These are phyloP conservation scores for Dryas integrifolia DNA, from an alignment of 331 rosid species.

Conservation along the genomic window DNA sequence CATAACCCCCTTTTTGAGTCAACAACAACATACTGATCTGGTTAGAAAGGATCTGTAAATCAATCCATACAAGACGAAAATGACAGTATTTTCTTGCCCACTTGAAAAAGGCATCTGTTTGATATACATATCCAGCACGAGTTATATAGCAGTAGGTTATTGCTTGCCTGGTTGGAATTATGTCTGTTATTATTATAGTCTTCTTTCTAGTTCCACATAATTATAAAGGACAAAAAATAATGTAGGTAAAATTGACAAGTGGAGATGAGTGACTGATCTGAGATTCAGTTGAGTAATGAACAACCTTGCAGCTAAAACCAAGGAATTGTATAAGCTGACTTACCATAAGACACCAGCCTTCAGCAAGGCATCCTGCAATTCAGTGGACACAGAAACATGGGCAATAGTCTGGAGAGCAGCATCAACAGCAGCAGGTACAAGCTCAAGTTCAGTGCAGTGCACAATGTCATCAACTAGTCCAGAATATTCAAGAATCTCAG, in stretches of 20 bases:
- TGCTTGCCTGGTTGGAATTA: background rate
- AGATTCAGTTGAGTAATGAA: conserved; percentile 5
- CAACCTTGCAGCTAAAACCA: conserved; percentile 3
- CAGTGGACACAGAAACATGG: conserved; percentile 77
- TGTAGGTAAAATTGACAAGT: conserved; percentile 2
- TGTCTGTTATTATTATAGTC: background rate
- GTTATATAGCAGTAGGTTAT: background rate
- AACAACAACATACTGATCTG: no score
- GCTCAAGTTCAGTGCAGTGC: conserved; percentile 96
- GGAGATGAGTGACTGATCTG: background rate
- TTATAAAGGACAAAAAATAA: background rate
- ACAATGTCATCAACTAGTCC: conserved; percentile 88
- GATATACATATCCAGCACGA: background rate
- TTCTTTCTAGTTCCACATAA: conserved; percentile 5
- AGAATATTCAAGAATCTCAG: conserved; percentile 77
- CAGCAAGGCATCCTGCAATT: conserved; percentile 80
- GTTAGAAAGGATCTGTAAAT: background rate
- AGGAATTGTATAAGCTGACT: conserved; percentile 27
- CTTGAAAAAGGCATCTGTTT: background rate
- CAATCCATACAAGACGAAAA: background rate
- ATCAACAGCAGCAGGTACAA: conserved; percentile 80
- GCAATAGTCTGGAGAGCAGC: conserved; percentile 88
- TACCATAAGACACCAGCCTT: conserved; percentile 95
- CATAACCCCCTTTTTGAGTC: no score
- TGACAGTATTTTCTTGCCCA: background rate